Evolutionary conservation across 208 protist species (phyloP).

Genomic region (Trypanosoma melophagium): DNA sequence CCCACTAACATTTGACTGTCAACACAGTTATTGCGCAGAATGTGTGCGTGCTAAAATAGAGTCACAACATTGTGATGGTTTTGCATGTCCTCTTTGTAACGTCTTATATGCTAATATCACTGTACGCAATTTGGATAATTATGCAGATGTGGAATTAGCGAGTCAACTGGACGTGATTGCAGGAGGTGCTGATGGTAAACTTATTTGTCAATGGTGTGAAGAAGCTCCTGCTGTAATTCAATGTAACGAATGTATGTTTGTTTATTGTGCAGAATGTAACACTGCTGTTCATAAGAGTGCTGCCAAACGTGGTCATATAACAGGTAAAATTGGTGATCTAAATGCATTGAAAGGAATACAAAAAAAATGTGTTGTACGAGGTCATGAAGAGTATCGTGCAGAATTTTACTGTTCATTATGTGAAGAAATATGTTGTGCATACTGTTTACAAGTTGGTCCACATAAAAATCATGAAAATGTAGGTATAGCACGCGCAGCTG

Average conservation of each 20-base stretch:
- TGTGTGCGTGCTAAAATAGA: slow-evolving; percentile 52
- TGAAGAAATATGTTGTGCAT: slow-evolving; percentile 81
- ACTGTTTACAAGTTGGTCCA: slow-evolving; percentile 79
- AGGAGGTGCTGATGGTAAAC: slow-evolving; percentile 31
- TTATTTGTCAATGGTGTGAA: slow-evolving; percentile 83
- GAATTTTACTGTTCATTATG: slow-evolving; percentile 82
- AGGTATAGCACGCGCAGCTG: slow-evolving; percentile 41
- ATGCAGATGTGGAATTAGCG: slow-evolving; percentile 41
- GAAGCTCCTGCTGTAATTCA: slow-evolving; percentile 41
- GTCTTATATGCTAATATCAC: slow-evolving; percentile 33
- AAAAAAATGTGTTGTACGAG: slow-evolving; percentile 43
- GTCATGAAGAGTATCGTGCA: slow-evolving; percentile 77
- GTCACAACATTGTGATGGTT: slow-evolving; percentile 37
- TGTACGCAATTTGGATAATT: slow-evolving; percentile 32
- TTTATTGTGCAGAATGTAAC: slow-evolving; percentile 72
- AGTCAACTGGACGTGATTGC: slow-evolving; percentile 48
- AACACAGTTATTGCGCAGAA: slow-evolving; percentile 53
- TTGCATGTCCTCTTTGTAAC: slow-evolving; percentile 63
- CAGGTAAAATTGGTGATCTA: slow-evolving; percentile 33
- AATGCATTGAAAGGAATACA: slow-evolving; percentile 42
- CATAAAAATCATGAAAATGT: slow-evolving; percentile 68
- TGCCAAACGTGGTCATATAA: slow-evolving; percentile 60
- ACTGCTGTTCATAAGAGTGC: slow-evolving; percentile 73
- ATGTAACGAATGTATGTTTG: slow-evolving; percentile 69
- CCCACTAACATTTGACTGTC: slow-evolving; percentile 59